Conservation (phyloP, 371 early-diverging fungal species). For the Massospora cicadina region DNA sequence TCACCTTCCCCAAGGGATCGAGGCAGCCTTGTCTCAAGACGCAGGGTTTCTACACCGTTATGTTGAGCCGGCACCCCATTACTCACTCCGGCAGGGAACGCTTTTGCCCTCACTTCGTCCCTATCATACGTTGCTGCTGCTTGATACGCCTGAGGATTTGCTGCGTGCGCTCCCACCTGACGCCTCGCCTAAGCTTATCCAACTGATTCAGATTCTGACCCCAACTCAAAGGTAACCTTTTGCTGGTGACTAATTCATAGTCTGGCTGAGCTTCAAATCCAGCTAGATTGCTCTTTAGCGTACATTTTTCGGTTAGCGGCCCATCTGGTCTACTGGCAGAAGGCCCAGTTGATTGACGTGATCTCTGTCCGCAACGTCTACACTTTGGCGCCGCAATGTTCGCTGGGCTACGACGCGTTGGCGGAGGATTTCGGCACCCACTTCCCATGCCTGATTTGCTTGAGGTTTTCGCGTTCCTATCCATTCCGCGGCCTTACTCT, state of each 20-base stretch:
- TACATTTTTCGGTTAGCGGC: conserved; percentile 76
- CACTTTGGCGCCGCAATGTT: conserved; percentile 35
- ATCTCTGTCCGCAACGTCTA: conserved; percentile 62
- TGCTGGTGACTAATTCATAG: conserved; percentile 16
- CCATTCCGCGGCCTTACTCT: conserved; percentile 49
- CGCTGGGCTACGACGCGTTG: conserved; percentile 10
- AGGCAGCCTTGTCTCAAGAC: too few relatives aligned
- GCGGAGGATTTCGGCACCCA: conserved; percentile 39
- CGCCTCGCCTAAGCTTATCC: conserved; percentile 64
- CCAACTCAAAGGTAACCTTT: conserved; percentile 50
- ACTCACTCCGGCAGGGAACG: conserved; percentile 29
- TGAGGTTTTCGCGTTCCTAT: conserved; percentile 46
- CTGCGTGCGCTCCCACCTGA: conserved; percentile 57
- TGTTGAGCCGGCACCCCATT: conserved; percentile 32
- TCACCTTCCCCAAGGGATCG: conserved; percentile 18
- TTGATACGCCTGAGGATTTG: conserved; percentile 70
- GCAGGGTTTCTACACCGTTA: too few relatives aligned
- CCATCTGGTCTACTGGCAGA: conserved; percentile 80
- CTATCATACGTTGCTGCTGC: conserved; percentile 62
- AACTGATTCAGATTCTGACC: conserved; percentile 70
- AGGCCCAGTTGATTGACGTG: conserved; percentile 71
- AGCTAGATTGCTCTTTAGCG: conserved; percentile 72
- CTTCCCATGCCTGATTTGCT: conserved; percentile 45
- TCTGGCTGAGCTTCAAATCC: conserved; percentile 57
- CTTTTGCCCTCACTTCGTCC: conserved; percentile 50